Evolutionary conservation across 2,329 filamentous ascomycete species (phyloP).

Genomic region (Endocalyx cinctus): DNA sequence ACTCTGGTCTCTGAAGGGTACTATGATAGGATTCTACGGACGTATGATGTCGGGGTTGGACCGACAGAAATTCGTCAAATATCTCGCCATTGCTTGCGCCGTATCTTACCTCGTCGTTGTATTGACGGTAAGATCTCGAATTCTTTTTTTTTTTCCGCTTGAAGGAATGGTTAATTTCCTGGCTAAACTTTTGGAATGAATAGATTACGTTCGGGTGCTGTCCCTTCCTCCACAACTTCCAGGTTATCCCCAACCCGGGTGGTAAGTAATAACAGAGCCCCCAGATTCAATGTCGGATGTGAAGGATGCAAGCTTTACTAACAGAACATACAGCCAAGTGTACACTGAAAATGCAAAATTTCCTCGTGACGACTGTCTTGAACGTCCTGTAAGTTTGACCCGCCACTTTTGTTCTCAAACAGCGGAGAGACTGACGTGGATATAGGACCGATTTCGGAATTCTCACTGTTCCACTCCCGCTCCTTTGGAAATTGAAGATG

Average conservation of each 20-base stretch:
- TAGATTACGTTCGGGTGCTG: conserved; percentile 9
- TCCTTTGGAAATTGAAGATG: conserved; percentile 7
- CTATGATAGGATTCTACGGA: conserved; percentile 24
- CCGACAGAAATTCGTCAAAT: conserved; percentile 3
- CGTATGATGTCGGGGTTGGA: conserved; percentile 20
- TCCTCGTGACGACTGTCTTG: conserved; percentile 15
- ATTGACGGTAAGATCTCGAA: conserved; percentile 5
- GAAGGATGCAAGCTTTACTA: too few relatives aligned
- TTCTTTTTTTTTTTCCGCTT: too few relatives aligned
- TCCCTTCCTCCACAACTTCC: conserved; percentile 5
- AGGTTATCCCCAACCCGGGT: conserved; percentile 7
- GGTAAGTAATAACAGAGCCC: too few relatives aligned
- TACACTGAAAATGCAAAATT: conserved; percentile 17
- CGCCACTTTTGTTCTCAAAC: too few relatives aligned
- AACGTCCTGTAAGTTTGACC: too few relatives aligned
- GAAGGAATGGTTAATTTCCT: too few relatives aligned
- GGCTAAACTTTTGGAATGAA: too few relatives aligned
- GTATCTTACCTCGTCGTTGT: conserved; percentile 5
- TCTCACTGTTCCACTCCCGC: conserved; percentile 7
- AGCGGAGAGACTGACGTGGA: too few relatives aligned
- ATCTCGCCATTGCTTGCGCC: conserved; percentile 1
- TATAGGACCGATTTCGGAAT: conserved; percentile 6
- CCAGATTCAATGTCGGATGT: too few relatives aligned
- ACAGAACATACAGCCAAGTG: conserved; percentile 13
- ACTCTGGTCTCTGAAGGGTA: conserved; percentile 30